phyloP scores from a whole-genome alignment of 202 grass and related monocot genomes.

The Musa balbisiana region DNA sequence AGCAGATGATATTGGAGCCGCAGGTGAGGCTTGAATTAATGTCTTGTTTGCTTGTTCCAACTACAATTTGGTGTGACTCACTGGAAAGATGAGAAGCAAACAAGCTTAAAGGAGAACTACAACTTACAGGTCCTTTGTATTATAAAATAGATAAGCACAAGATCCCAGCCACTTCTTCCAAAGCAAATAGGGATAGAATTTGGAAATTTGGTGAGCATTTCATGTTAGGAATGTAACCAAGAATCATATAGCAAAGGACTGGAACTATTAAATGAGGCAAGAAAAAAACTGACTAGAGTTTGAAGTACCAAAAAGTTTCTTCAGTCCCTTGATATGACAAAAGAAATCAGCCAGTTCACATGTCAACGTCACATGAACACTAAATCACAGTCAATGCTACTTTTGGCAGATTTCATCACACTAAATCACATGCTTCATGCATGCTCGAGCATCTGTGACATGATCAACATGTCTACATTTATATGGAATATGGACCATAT shows the following conservation, averaged over 20 bases:
- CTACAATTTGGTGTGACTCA: background rate
- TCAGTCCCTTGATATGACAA: background rate
- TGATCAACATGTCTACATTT: background rate
- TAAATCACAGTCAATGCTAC: no score
- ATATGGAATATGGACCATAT: background rate
- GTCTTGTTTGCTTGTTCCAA: background rate
- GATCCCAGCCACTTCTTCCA: background rate
- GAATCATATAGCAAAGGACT: background rate
- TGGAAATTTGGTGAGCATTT: background rate
- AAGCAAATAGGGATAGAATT: background rate
- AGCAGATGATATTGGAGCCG: background rate
- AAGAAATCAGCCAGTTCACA: background rate
- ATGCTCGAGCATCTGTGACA: background rate
- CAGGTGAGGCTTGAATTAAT: background rate
- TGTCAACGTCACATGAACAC: no score
- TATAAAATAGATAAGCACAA: background rate
- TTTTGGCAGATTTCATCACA: no score
- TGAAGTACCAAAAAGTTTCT: background rate
- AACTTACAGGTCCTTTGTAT: background rate
- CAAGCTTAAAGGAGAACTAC: background rate
- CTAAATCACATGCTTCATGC: background rate
- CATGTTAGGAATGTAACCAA: background rate
- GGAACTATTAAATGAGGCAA: background rate
- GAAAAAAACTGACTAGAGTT: background rate
- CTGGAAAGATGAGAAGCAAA: background rate